These are phyloP conservation scores for Ophiosphaerella herpotricha DNA, from an alignment of 2,329 filamentous ascomycete genomes.

Conservation along the genomic window DNA sequence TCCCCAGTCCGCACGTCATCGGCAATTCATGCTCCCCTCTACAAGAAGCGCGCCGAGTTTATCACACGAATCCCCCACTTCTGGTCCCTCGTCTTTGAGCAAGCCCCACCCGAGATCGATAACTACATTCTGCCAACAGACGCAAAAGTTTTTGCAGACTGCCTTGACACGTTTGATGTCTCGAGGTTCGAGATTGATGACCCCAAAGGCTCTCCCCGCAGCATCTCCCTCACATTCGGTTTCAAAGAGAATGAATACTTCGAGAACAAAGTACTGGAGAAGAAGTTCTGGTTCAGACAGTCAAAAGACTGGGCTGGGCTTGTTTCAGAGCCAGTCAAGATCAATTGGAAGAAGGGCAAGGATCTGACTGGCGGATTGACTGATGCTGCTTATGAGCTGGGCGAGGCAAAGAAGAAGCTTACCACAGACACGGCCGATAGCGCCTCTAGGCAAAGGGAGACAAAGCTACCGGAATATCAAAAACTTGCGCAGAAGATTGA, in stretches of 20 bases:
- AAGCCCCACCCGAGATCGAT: slow-evolving; percentile 83
- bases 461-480: slow-evolving; percentile 59
- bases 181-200: slow-evolving; percentile 77
- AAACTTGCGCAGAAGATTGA: slow-evolving; percentile 60
- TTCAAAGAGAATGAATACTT: slow-evolving; percentile 85
- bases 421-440: slow-evolving; percentile 27
- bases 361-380: slow-evolving; percentile 84
- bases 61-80: slow-evolving; percentile 80
- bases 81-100: slow-evolving; percentile 93
- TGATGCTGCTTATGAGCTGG: slow-evolving; percentile 71
- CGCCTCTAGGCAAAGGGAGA: slow-evolving; percentile 59
- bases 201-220: slow-evolving; percentile 76
- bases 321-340: slow-evolving; percentile 85
- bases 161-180: slow-evolving; percentile 71
- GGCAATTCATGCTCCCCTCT: slow-evolving; percentile 70
- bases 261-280: slow-evolving; percentile 76
- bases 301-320: slow-evolving; percentile 73
- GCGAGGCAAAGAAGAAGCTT: slow-evolving; percentile 60
- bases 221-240: slow-evolving; percentile 71
- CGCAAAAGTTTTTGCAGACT: slow-evolving; percentile 70
- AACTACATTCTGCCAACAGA: slow-evolving; percentile 85
- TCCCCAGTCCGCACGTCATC: slow-evolving; percentile 72
- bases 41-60: slow-evolving; percentile 73
- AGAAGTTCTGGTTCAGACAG: slow-evolving; percentile 87
- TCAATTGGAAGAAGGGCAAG: slow-evolving; percentile 76